These are phyloP conservation scores for Coemansia erecta DNA, from an alignment of 192 early-diverging fungal species.

Conservation along the genomic window DNA sequence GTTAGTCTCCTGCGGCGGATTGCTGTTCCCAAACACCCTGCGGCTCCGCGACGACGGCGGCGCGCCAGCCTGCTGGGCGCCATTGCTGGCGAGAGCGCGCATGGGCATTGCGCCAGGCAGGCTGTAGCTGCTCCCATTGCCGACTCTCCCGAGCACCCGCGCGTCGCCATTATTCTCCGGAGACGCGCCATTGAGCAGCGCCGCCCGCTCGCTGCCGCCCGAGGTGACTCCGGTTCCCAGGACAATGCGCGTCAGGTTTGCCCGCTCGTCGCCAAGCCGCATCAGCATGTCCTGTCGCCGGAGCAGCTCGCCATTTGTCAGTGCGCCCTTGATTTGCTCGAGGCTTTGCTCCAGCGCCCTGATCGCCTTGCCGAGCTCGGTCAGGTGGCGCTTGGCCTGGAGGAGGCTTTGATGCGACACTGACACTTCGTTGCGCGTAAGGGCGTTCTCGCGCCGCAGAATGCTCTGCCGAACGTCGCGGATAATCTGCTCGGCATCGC, in stretches of 20 bases:
- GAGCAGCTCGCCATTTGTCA: conserved; percentile 69
- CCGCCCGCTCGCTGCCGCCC: conserved; percentile 23
- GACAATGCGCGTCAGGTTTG: conserved; percentile 60
- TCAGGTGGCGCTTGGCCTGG: conserved; percentile 71
- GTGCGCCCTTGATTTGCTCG: conserved; percentile 22
- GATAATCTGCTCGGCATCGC: conserved; percentile 58
- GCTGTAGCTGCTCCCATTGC: conserved; percentile 17
- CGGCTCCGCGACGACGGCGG: conserved; percentile 38
- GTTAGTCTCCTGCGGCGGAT: conserved; percentile 70
- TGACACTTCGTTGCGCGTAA: conserved; percentile 71
- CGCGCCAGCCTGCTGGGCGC: conserved; percentile 18
- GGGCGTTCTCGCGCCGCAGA: conserved; percentile 68
- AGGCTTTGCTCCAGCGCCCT: conserved; percentile 57
- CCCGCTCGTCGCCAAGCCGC: conserved; percentile 69
- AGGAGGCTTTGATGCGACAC: conserved; percentile 76
- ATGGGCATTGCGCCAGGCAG: conserved; percentile 34
- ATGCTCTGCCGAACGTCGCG: conserved; percentile 74
- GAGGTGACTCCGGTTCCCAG: conserved; percentile 36
- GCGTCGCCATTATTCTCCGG: conserved; percentile 8
- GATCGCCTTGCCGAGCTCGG: conserved; percentile 53
- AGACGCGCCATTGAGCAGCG: conserved; percentile 32
- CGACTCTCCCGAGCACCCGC: conserved; percentile 36
- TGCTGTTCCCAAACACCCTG: conserved; percentile 72
- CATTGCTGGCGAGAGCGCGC: conserved; percentile 2
- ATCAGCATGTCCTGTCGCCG: conserved; percentile 77